These are phyloP conservation scores for Linanthus parryae DNA, from an alignment of 148 eudicot genomes.

Conservation along the genomic window DNA sequence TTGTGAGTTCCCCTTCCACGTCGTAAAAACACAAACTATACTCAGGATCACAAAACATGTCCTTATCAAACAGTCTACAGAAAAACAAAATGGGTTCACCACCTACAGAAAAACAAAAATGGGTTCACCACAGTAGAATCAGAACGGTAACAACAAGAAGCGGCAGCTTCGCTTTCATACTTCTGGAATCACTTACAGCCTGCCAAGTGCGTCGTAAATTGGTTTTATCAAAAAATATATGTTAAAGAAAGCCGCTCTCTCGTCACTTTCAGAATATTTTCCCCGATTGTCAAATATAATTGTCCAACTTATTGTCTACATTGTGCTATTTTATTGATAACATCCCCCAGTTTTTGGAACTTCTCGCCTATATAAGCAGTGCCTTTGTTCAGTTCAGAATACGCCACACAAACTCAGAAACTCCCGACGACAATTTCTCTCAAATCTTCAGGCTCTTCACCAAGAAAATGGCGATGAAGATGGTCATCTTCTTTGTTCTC, in stretches of 20 bases:
- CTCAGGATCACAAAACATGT: neutral
- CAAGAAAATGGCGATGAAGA: constrained; percentile 12
- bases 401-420: neutral
- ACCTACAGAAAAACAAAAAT: no score
- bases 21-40: no score
- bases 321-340: neutral
- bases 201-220: constrained; percentile 1
- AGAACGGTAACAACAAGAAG: neutral
- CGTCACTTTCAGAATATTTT: neutral
- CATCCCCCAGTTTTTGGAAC: no score
- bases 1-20: no score
- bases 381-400: neutral
- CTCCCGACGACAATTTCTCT: neutral
- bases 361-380: constrained; percentile 1
- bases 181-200: neutral
- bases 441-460: neutral
- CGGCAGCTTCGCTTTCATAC: neutral
- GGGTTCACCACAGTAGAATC: constrained; percentile 5
- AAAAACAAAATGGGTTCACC: no score
- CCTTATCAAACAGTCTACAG: neutral
- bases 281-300: neutral
- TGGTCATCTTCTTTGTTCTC: constrained; percentile 18
- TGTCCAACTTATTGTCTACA: neutral
- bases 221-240: neutral
- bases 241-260: neutral